Evolutionary conservation across 1,139 yeast species (phyloP), one percentile per base, ranked within the genome.

Genomic region (Kodamaea suecica): DNA sequence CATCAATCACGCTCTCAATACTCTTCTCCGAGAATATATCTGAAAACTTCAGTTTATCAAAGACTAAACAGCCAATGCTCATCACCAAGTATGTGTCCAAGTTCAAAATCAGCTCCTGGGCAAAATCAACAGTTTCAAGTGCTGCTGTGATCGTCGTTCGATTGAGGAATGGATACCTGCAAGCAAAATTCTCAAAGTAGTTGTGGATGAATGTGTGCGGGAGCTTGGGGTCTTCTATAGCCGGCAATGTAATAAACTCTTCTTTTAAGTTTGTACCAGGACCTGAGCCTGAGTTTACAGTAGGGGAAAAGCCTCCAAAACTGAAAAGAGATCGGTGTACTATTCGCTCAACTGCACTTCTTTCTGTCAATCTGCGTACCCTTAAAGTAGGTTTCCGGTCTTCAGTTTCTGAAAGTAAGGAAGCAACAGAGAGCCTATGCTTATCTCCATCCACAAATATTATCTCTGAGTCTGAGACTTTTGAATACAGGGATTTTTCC

Each of bases 21-120:
- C 50, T 52, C 24, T 55, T 53, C 30, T 59, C 66, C 35, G 56
- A 62, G 45, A 69, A 69, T 36, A 49, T 57, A 9, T 47, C 44
- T 3, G 41, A 34, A 39, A 63, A 68, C 29, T 50, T 43, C 7
- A 40, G 36, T 4, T 53, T 45, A 43, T 68, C 73, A 39, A 58
- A 54, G 4, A 67, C 49, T 14, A 65, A 44, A 40, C 72, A 62
- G 3, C 75, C 75, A 20, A 66, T 62, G 36, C 67, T 58, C 53
- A 69, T 47, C 17, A 69, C 48, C 36, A 69, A 45, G 46, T 66
- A 69, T 13, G 61, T 46, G 40, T 66, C 70, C 36, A 67, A 48
- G 40, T 59, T 61, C 13, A 69, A 58, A 31, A 69, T 63, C 10
- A 65, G 51, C 40, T 69, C 74, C 29, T 52, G 51, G 12, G 45